Base-by-base conservation (phyloP, 768 basidiomycete species). In the Gymnopilus dilepis region DNA sequence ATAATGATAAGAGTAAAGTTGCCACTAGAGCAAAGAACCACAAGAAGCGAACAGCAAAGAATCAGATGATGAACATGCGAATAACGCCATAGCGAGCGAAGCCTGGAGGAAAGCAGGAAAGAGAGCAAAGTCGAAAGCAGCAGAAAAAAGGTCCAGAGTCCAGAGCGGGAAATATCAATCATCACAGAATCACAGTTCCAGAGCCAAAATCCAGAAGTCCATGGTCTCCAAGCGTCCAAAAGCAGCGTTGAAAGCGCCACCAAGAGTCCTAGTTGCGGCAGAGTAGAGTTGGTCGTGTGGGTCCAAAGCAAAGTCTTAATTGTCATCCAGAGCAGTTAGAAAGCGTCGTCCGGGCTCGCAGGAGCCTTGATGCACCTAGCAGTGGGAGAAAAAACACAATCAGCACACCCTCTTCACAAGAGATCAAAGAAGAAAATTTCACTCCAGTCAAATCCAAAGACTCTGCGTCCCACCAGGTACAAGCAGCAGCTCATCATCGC, bases 401-500 rank as follows among this genome's bases (percentile, higher is more conserved):
- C 3, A 37, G 34, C 34, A 37, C n/a, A 31, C 22, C 34, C 26
- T 19, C 30, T 43, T 50, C 19, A 33, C 21, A 19, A 43, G 57
- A 56, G 6, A 45, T 26, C 51, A 53, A 50, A 4, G 7, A 15
- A 37, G 34, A 3, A 37, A 15, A n/a, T n/a, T n/a, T n/a, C n/a
- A n/a, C n/a, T n/a, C n/a, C n/a, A n/a, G n/a, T 50, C 26, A 50
- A 30, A 22, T 30, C 61, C 60, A 62, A 43, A 66, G 19, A 15
- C 41, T 45, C 13, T 26, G 33, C 47, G 62, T 54, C 38, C 57
- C 19, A 19, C 64, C 64, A 43, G 59, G 56, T 17, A 63, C 52
- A 42, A 73, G 59, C 50, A 71, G 59, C 34, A 73, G 33, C 55
- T 73, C 72, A 31, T 73, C 72, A 22, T 73, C 70, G 40, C 68